phyloP scores from a whole-genome alignment of 2,329 filamentous ascomycete species.

The Hirsutella minnesotensis region DNA sequence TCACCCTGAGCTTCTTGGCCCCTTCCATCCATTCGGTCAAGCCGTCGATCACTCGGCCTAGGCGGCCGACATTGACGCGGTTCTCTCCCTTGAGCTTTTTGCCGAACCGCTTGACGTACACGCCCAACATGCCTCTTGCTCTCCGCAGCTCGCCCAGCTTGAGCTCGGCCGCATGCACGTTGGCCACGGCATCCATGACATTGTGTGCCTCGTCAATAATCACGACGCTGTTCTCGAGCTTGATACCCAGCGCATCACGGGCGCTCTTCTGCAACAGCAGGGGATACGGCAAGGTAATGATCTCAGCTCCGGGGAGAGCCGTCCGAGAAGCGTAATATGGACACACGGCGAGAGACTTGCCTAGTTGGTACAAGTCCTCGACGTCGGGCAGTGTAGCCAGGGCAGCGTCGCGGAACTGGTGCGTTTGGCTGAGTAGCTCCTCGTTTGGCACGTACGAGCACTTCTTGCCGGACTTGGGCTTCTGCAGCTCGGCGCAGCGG shows the following conservation, averaged over 20 bases:
- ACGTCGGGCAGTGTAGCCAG: conserved; percentile 84
- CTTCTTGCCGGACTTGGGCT: conserved; percentile 44
- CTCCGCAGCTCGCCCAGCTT: conserved; percentile 59
- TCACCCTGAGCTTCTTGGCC: conserved; percentile 33
- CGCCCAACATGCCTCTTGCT: conserved; percentile 62
- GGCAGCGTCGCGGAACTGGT: conserved; percentile 75
- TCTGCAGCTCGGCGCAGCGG: conserved; percentile 79
- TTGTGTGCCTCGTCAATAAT: conserved; percentile 98
- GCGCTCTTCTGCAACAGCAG: conserved; percentile 78
- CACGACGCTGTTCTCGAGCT: conserved; percentile 77
- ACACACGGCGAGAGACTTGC: conserved; percentile 69
- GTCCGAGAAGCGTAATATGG: conserved; percentile 93
- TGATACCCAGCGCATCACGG: conserved; percentile 76
- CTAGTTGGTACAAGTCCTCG: conserved; percentile 73
- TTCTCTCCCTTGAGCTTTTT: conserved; percentile 85
- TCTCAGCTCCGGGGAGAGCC: conserved; percentile 73
- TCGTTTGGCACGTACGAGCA: conserved; percentile 72
- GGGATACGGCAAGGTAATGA: conserved; percentile 87
- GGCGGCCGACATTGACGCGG: conserved; percentile 79
- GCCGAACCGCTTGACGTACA: conserved; percentile 79
- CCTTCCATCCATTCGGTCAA: conserved; percentile 56
- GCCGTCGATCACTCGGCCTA: conserved; percentile 72
- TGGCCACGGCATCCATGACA: conserved; percentile 86
- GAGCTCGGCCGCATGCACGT: conserved; percentile 72
- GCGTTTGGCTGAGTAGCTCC: conserved; percentile 57